These are phyloP conservation scores for Nymphaea colorata DNA, from an alignment of 164 flowering plant species.

Conservation along the genomic window DNA sequence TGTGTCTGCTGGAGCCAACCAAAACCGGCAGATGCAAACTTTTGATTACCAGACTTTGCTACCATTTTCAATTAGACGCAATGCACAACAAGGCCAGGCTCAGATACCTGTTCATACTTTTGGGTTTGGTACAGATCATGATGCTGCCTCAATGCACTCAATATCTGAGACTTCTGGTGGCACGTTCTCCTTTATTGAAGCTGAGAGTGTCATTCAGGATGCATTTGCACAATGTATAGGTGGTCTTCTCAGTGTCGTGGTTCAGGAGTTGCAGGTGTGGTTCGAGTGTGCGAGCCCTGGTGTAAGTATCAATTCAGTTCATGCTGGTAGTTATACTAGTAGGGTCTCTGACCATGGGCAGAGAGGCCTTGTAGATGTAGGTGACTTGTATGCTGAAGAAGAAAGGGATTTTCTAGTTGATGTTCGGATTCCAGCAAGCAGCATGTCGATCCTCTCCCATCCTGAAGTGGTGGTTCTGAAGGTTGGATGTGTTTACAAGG, in stretches of 20 bases:
- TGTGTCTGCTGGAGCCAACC: constrained; percentile 17
- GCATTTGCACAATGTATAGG: constrained; percentile 99
- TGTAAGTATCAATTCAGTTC: constrained; percentile 33
- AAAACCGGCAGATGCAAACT: constrained; percentile 4
- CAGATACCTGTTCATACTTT: constrained; percentile 85
- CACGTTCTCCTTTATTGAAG: constrained; percentile 93
- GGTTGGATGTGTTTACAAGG: constrained; percentile 47
- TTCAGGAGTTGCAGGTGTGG: constrained; percentile 48
- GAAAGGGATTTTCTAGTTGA: constrained; percentile 73
- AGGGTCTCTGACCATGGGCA: constrained; percentile 22
- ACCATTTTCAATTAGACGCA: constrained; percentile 30
- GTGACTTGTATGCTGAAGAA: constrained; percentile 92
- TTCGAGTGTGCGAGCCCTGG: constrained; percentile 45
- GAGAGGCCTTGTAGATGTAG: constrained; percentile 46
- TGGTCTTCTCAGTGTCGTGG: constrained; percentile 83
- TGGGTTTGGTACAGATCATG: constrained; percentile 93
- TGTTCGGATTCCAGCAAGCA: constrained; percentile 42
- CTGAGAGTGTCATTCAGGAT: constrained; percentile 81
- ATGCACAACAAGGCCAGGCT: constrained; percentile 12
- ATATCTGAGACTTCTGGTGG: constrained; percentile 88
- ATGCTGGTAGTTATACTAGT: constrained; percentile 69
- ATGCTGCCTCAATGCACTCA: constrained; percentile 78
- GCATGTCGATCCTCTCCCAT: constrained; percentile 2
- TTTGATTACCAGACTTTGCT: constrained; percentile 42
- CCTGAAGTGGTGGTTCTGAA: constrained; percentile 36